Percentiles rank a stretch among this genome's conserved stretches.
Conservation (phyloP, 768 basidiomycete genomes). For the Russula sp. region DNA sequence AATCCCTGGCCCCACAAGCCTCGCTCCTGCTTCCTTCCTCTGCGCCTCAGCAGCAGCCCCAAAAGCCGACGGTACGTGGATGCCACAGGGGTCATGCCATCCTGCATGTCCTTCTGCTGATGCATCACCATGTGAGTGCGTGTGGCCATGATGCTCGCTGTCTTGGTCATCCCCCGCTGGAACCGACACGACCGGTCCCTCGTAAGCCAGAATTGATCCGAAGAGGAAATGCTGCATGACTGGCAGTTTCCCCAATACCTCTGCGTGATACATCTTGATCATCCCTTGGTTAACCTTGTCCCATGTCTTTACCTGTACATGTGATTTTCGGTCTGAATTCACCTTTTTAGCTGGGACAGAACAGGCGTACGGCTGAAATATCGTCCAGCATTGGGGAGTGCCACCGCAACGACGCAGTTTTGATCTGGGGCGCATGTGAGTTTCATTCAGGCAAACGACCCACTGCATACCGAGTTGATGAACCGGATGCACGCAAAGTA, state of each 20-base stretch:
- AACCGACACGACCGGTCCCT: slow-evolving; percentile 44
- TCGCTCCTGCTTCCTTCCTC: slow-evolving; percentile 28
- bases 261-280: slow-evolving; percentile 96
- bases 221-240: slow-evolving; percentile 96
- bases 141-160: slow-evolving; percentile 44
- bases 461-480: slow-evolving; percentile 73
- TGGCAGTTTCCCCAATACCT: slow-evolving; percentile 91
- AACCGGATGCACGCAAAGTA: slow-evolving; percentile 95
- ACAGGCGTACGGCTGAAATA: slow-evolving; percentile 64
- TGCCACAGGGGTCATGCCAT: slow-evolving; percentile 92
- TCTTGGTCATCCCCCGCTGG: slow-evolving; percentile 25
- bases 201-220: slow-evolving; percentile 68
- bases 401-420: slow-evolving; percentile 93
- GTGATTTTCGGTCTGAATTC: too few relatives aligned
- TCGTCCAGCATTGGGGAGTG: slow-evolving; percentile 99
- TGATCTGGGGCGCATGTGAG: slow-evolving; percentile 49
- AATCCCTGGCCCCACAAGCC: slow-evolving; percentile 54
- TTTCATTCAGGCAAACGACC: not conserved
- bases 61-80: slow-evolving; percentile 76
- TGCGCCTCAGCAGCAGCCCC: slow-evolving; percentile 56
- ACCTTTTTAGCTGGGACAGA: not conserved
- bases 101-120: slow-evolving; percentile 47
- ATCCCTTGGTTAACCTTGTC: slow-evolving; percentile 94
- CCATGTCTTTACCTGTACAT: slow-evolving; percentile 72
- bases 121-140: slow-evolving; percentile 35